Conservation (phyloP, 495 filamentous ascomycete genomes). For the Neurospora sp. region DNA sequence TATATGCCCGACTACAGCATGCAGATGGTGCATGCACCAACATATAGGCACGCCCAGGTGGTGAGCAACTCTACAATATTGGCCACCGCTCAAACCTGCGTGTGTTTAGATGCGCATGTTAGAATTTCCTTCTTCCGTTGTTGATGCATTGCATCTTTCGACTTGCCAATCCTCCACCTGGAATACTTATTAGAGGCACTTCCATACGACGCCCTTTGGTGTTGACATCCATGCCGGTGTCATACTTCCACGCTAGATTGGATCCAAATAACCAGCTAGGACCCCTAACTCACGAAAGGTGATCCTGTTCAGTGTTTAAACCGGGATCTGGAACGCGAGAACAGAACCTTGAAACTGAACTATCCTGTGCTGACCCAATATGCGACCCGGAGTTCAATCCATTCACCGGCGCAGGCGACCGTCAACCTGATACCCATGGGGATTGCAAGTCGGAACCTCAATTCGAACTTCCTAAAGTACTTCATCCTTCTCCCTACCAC, state of each 20-base stretch:
- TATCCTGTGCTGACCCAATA: background rate
- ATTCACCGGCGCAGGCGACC: background rate
- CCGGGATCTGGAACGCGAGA: background rate
- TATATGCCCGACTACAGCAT: background rate
- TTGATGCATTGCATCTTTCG: background rate
- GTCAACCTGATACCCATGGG: background rate
- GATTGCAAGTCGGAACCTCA: background rate
- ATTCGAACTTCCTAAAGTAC: background rate
- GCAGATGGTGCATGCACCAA: background rate
- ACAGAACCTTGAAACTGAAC: background rate
- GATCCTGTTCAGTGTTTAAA: background rate
- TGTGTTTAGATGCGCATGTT: background rate
- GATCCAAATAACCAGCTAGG: background rate
- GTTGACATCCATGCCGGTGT: background rate
- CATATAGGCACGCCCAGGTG: background rate
- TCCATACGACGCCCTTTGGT: background rate
- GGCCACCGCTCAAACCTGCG: background rate
- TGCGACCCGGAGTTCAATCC: background rate
- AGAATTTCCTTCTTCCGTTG: background rate
- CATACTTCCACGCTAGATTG: background rate
- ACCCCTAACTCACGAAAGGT: background rate
- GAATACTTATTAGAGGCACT: background rate
- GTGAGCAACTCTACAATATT: background rate
- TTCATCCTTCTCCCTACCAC: background rate
- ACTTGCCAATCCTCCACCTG: background rate